phyloP scores from a whole-genome alignment of 73 alveolate species.

The Paramecium pentaurelia region DNA sequence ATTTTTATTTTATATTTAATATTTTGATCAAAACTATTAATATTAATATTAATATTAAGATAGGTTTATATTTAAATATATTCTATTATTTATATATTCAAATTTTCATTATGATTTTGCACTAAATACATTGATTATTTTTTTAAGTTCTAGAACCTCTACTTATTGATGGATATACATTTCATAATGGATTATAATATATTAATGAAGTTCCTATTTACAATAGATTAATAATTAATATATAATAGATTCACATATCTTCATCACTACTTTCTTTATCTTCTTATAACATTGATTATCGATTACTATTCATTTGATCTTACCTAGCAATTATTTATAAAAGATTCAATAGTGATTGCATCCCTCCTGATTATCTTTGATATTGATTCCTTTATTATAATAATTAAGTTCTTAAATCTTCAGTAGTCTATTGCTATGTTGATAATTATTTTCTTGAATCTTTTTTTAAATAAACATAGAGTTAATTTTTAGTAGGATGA shows the following conservation, averaged over 20 bases:
- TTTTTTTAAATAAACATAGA: background rate
- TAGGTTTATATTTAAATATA: background rate
- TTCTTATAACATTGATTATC: background rate
- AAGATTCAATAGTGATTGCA: background rate
- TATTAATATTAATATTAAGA: background rate
- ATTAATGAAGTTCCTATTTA: background rate
- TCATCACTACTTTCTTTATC: slow-evolving; percentile 10
- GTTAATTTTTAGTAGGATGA: background rate
- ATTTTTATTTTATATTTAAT: background rate
- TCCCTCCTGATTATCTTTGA: background rate
- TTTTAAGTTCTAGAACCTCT: background rate
- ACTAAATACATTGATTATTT: background rate
- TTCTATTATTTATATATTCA: background rate
- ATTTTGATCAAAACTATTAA: background rate
- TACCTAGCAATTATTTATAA: background rate
- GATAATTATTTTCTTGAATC: background rate
- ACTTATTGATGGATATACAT: background rate
- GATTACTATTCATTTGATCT: background rate
- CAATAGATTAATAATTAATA: background rate
- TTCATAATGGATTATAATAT: too few relatives aligned
- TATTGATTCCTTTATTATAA: background rate
- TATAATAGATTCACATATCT: background rate
- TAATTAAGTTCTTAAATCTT: background rate
- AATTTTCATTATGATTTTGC: background rate
- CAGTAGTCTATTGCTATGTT: background rate